These are phyloP conservation scores for Gymnopilus junonius DNA, from an alignment of 768 basidiomycete species.

Conservation along the genomic window DNA sequence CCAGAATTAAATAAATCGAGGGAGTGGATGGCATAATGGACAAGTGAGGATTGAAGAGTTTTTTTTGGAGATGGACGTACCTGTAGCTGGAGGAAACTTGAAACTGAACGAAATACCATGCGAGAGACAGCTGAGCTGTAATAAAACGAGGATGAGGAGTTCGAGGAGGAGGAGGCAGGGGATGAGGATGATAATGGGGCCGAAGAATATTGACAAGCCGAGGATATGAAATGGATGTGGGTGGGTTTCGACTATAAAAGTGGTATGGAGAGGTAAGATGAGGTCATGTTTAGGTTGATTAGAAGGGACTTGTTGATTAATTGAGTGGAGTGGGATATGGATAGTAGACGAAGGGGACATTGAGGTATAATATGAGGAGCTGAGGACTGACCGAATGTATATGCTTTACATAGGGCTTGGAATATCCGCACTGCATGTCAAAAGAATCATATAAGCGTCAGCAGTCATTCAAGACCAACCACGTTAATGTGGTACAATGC, in stretches of 20 bases:
- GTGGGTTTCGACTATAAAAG: constrained; percentile 24
- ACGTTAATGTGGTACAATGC: not conserved
- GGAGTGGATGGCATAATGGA: not conserved
- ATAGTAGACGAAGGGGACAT: not conserved
- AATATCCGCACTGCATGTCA: constrained; percentile 15
- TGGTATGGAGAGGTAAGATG: not conserved
- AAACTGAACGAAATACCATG: constrained; percentile 41
- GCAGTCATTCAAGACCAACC: too few relatives aligned
- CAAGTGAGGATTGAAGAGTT: not conserved
- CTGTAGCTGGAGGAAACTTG: constrained; percentile 4
- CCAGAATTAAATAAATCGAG: not conserved
- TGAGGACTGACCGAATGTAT: constrained; percentile 18
- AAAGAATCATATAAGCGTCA: too few relatives aligned
- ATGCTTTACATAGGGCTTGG: constrained; percentile 12
- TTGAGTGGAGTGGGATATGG: not conserved
- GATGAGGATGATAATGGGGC: constrained; percentile 42
- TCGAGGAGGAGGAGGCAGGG: constrained; percentile 41
- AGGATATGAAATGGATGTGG: constrained; percentile 40
- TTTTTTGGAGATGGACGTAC: not conserved
- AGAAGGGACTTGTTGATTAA: too few relatives aligned
- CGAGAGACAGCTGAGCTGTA: constrained; percentile 36
- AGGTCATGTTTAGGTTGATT: too few relatives aligned
- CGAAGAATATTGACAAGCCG: constrained; percentile 45
- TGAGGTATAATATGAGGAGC: too few relatives aligned
- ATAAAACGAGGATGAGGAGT: constrained; percentile 34